Percentiles rank a stretch among this genome's conserved stretches.
Evolutionary conservation across 345 rosid species (phyloP).

Genomic region (Tarenaya hassleriana): DNA sequence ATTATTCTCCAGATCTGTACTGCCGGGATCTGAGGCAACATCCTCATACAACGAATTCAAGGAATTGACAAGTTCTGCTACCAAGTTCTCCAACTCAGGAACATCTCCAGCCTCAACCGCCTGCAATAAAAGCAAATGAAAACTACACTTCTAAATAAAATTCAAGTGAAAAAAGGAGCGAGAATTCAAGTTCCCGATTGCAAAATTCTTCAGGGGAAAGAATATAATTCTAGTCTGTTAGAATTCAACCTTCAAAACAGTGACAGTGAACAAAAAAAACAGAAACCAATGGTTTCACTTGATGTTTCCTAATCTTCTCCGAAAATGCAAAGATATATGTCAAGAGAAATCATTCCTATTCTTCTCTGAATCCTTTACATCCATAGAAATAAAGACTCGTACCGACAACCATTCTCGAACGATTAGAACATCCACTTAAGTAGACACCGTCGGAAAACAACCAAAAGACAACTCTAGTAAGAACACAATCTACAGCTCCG

Average conservation of each 20-base stretch:
- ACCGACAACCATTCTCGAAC: neutral
- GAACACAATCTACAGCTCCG: neutral
- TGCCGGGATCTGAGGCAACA: slow-evolving; percentile 25
- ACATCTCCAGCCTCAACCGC: slow-evolving; percentile 40
- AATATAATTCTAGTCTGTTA: neutral
- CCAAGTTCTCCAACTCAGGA: slow-evolving; percentile 33
- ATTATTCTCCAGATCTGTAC: slow-evolving; percentile 29
- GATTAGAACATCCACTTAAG: neutral
- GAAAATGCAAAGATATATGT: too few relatives aligned
- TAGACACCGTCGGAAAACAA: neutral
- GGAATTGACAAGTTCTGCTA: slow-evolving; percentile 39
- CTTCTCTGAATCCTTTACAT: neutral
- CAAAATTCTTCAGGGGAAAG: neutral
- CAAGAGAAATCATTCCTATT: too few relatives aligned
- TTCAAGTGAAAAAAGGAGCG: neutral
- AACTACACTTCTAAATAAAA: neutral
- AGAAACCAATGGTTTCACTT: too few relatives aligned
- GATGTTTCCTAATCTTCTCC: too few relatives aligned
- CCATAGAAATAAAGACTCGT: neutral
- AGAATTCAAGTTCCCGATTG: neutral
- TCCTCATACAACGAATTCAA: slow-evolving; percentile 41
- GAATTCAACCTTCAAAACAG: too few relatives aligned
- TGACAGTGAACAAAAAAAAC: too few relatives aligned
- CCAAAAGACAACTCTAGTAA: neutral
- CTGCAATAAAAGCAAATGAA: slow-evolving; percentile 23